These are phyloP conservation scores for Colletotrichum filicis DNA, from an alignment of 2,329 filamentous ascomycete species.

Conservation along the genomic window DNA sequence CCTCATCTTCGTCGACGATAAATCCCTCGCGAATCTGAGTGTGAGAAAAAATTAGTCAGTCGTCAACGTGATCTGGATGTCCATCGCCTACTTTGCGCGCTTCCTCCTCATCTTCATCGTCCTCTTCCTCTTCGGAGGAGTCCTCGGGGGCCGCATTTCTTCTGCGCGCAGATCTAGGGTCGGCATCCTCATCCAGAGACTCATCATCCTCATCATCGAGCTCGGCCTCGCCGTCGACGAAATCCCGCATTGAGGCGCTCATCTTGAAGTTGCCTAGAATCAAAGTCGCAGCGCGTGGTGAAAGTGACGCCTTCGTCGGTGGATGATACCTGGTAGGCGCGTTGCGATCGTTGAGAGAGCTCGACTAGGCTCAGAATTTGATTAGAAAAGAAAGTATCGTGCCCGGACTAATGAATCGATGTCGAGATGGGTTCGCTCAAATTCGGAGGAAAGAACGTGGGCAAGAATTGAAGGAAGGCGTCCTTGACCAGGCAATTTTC, in stretches of 20 bases:
- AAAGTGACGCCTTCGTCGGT: constrained; percentile 8
- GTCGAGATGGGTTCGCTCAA: neutral
- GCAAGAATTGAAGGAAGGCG: constrained; percentile 13
- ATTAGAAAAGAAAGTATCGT: neutral
- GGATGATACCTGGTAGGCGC: neutral
- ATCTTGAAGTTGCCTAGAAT: constrained; percentile 49
- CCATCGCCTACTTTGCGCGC: constrained; percentile 71
- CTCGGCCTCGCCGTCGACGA: constrained; percentile 88
- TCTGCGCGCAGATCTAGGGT: constrained; percentile 52
- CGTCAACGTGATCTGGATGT: constrained; percentile 26
- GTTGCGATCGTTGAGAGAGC: neutral
- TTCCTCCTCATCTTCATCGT: constrained; percentile 91
- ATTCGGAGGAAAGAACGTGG: neutral
- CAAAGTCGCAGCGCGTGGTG: constrained; percentile 2
- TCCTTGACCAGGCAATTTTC: constrained; percentile 31
- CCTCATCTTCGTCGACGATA: constrained; percentile 92
- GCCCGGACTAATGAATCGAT: neutral
- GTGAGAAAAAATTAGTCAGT: neutral
- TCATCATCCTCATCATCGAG: constrained; percentile 88
- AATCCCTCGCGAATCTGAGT: constrained; percentile 89
- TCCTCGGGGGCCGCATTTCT: constrained; percentile 72
- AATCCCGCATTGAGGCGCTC: constrained; percentile 75
- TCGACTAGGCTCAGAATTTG: neutral
- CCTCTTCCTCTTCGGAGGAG: constrained; percentile 92
- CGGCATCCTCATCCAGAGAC: constrained; percentile 81